A percentile compares a stretch with the other conserved stretches of the same genome.
Conservation (phyloP, 208 protist genomes). For the Trypanosoma rangeli region DNA sequence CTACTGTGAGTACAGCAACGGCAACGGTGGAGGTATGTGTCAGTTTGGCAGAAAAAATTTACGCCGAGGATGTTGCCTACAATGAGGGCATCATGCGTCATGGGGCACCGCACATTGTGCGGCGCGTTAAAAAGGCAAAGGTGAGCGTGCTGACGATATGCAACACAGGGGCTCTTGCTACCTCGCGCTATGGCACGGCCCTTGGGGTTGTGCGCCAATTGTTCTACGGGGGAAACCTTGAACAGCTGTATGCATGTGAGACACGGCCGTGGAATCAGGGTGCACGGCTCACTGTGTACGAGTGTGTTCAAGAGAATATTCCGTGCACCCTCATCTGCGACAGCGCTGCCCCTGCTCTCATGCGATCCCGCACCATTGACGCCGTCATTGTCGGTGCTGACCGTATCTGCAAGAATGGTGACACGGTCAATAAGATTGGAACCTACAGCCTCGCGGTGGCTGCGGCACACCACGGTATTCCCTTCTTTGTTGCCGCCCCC, state of each 20-base stretch:
- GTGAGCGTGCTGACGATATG: constrained; percentile 92
- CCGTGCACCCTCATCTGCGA: constrained; percentile 93
- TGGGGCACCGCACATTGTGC: constrained; percentile 23
- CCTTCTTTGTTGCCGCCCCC: constrained; percentile 93
- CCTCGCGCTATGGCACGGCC: constrained; percentile 92
- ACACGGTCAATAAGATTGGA: constrained; percentile 96
- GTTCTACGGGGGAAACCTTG: constrained; percentile 76
- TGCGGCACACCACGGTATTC: constrained; percentile 87
- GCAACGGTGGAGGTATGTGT: constrained; percentile 63
- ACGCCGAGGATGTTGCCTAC: constrained; percentile 84
- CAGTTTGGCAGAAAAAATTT: constrained; percentile 82
- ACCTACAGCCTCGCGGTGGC: constrained; percentile 93
- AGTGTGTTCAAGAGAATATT: constrained; percentile 93
- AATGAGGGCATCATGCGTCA: constrained; percentile 83
- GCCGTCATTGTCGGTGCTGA: constrained; percentile 94
- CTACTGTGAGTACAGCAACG: constrained; percentile 20
- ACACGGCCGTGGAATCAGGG: constrained; percentile 96
- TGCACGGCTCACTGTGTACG: constrained; percentile 93
- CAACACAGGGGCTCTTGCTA: constrained; percentile 94
- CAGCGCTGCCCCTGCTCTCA: constrained; percentile 80
- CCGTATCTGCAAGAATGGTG: constrained; percentile 93
- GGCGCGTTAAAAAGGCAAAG: constrained; percentile 31
- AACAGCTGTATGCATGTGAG: constrained; percentile 92
- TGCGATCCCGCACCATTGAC: constrained; percentile 62
- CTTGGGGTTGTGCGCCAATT: constrained; percentile 92